Evolutionary conservation across 805 yeast genomes (phyloP), one percentile per base, ranked within the genome.

Genomic region (Kurtzmaniella fragi): DNA sequence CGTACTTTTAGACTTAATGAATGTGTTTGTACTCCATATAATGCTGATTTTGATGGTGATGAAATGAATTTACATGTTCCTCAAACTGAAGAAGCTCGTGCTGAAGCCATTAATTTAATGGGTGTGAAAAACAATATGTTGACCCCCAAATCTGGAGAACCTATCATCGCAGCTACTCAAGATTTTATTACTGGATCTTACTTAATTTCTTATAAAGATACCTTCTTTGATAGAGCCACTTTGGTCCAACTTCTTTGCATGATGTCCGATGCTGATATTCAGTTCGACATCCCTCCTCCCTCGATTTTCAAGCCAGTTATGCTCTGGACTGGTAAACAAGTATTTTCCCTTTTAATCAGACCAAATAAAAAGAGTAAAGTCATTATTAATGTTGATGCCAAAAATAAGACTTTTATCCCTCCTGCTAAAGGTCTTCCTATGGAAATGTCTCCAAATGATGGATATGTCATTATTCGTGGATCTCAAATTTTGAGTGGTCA

Each of bases 1-100:
- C 77, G 99, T 67, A 93, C 99, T 2, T 87, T 93, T 68, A 74
- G 99, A 50, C 73, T 93, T 50, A 93, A 93, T 59, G 98, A 93
- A 64, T 93, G 99, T 82, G 99, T 93, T 8, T 93, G 99, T 69
- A 93, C 99, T 0, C 99, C 99, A 2, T 93, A 93, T 66, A 95
- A 95, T 61, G 99, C 99, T 30, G 99, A 93, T 76, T 93, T 93
- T 59, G 99, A 93, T 63, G 99, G 99, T 65, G 99, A 93, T 66
- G 99, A 93, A 63, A 93, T 93, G 99, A 93, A 93, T 62, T 71
- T 93, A 56, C 99, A 93, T 59, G 99, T 93, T 34, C 99, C 99
- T 1, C 99, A 93, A 62, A 93, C 98, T 1, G 98, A 93, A 64
- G 99, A 93, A 63, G 98, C 99, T 1, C 72, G 99, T 48, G 95